Percentiles rank a stretch among this genome's conserved stretches.
These are phyloP conservation scores for Castanopsis chinensis DNA, from an alignment of 306 rosid species.

Conservation along the genomic window DNA sequence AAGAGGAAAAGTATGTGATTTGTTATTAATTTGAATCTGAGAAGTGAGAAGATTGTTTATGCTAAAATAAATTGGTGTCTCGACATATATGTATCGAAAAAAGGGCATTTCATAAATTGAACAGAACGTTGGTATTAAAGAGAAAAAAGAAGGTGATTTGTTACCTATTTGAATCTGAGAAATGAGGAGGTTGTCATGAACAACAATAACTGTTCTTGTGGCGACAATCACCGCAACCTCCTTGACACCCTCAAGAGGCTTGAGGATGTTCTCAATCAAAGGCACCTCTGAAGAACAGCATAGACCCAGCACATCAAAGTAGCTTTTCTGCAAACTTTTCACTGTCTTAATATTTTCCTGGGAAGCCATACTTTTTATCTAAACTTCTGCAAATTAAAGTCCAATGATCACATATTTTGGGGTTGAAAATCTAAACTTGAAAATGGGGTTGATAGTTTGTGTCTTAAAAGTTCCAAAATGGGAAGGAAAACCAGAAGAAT, in stretches of 20 bases:
- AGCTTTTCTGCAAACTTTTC: conserved; percentile 61
- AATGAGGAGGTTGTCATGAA: conserved; percentile 64
- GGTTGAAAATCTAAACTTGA: background rate
- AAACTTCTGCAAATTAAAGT: background rate
- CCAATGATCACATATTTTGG: background rate
- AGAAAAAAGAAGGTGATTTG: background rate
- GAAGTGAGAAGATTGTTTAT: too few species aligned
- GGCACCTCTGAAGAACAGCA: conserved; percentile 92
- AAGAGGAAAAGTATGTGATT: too few species aligned
- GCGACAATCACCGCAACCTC: conserved; percentile 72
- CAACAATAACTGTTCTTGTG: conserved; percentile 77
- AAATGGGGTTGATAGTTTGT: background rate
- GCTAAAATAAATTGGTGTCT: too few species aligned
- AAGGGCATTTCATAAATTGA: too few species aligned
- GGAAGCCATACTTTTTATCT: conserved; percentile 24
- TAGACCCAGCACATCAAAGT: conserved; percentile 83
- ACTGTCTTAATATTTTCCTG: conserved; percentile 14
- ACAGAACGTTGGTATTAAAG: too few species aligned
- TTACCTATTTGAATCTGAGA: conserved; percentile 86
- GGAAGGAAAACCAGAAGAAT: background rate
- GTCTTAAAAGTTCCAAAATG: background rate
- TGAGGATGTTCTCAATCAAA: conserved; percentile 60
- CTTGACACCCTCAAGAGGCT: conserved; percentile 62
- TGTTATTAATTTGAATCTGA: too few species aligned
- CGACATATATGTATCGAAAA: too few species aligned